These are phyloP conservation scores for Bremia lactucae DNA, from an alignment of 352 stramenopile genomes.

Conservation along the genomic window DNA sequence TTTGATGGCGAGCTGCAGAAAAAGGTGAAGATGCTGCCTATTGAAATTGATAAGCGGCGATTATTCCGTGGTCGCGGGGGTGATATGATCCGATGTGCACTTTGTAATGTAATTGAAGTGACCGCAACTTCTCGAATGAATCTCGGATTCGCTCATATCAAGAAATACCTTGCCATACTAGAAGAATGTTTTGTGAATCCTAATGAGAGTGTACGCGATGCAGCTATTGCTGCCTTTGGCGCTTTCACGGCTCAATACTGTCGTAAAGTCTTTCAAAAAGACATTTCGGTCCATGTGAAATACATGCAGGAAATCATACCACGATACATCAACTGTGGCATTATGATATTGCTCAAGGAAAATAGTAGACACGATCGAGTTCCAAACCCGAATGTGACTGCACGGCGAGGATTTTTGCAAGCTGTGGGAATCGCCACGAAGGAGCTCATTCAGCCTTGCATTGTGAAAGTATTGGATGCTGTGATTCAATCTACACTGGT, in stretches of 20 bases:
- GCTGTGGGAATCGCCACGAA: conserved; percentile 44
- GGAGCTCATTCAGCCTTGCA: conserved; percentile 45
- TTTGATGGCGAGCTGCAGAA: conserved; percentile 64
- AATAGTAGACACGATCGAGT: conserved; percentile 21
- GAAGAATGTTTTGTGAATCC: conserved; percentile 92
- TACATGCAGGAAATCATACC: conserved; percentile 44
- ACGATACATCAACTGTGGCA: conserved; percentile 41
- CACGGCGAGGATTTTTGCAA: conserved; percentile 36
- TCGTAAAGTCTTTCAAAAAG: conserved; percentile 47
- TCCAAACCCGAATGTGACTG: conserved; percentile 49
- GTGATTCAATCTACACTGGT: conserved; percentile 40
- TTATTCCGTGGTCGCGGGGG: conserved; percentile 94
- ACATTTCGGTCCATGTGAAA: conserved; percentile 28
- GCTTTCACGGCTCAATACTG: conserved; percentile 86
- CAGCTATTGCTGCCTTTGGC: conserved; percentile 80
- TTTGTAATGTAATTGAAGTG: conserved; percentile 92
- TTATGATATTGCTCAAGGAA: conserved; percentile 23
- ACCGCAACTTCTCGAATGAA: conserved; percentile 47
- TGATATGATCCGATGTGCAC: conserved; percentile 90
- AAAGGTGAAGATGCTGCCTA: conserved; percentile 55
- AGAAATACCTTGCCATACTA: conserved; percentile 66
- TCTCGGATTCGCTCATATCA: conserved; percentile 51
- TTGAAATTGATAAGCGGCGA: conserved; percentile 89
- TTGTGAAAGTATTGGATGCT: conserved; percentile 29
- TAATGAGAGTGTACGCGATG: conserved; percentile 85